Conservation (phyloP, 495 filamentous ascomycete species). For the Penicillium simplicissimum region DNA sequence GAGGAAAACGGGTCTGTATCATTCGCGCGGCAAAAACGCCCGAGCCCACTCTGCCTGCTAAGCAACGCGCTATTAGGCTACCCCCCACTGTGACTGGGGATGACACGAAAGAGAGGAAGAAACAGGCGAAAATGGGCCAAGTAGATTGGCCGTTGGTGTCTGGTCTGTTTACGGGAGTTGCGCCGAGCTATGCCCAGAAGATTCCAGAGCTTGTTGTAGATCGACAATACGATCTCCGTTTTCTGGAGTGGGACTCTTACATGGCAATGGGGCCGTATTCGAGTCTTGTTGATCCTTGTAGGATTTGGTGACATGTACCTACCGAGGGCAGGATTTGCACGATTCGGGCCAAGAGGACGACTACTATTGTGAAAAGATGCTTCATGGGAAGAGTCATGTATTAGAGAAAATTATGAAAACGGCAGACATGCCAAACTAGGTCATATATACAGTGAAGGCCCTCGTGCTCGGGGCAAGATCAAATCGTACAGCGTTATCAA, state of each 20-base stretch:
- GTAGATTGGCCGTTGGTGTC: slow-evolving; percentile 1
- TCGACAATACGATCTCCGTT: not conserved
- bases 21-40: not conserved
- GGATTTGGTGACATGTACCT: not conserved
- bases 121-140: slow-evolving; percentile 5
- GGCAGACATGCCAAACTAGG: slow-evolving; percentile 4
- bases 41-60: slow-evolving; percentile 1
- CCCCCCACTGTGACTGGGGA: not conserved
- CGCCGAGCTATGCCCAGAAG: not conserved
- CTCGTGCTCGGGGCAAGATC: not conserved
- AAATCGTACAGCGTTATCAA: slow-evolving; percentile 7
- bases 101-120: not conserved
- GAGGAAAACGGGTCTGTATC: not conserved
- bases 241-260: not conserved
- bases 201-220: not conserved
- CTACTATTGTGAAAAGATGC: not conserved
- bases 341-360: not conserved
- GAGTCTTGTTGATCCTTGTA: not conserved
- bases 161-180: not conserved
- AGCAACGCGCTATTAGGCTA: not conserved
- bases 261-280: not conserved
- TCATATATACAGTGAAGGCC: slow-evolving; percentile 13
- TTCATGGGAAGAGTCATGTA: not conserved
- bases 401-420: slow-evolving; percentile 7
- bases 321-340: not conserved